Evolutionary conservation across 768 basidiomycete genomes (phyloP), one percentile per base, ranked within the genome.

Genomic region (Chalciporus sphaerocephalus): DNA sequence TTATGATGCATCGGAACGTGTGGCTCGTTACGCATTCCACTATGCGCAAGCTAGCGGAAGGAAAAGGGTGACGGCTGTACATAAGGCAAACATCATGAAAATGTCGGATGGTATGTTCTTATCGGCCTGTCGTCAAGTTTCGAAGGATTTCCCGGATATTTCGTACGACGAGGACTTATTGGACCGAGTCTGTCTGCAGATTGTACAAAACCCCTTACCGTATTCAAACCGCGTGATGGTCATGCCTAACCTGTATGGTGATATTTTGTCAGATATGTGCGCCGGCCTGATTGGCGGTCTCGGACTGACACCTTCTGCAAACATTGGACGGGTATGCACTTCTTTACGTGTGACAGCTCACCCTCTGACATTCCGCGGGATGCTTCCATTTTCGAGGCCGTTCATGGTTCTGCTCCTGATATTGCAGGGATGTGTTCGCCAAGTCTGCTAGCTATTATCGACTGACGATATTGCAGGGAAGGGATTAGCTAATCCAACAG

Each of bases 1-100:
- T 27, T 94, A 93, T 85, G 88, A 97, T 40, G 96, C 96, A 11
- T 98, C 96, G 5, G 93, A 97, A 68, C 92, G 96, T 42, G 96
- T 99, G 47, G 96, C 96, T 36, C 85, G 93, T 37, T 99, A 98
- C 64, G 96, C 96, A 6, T 99, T 99, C 80, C 80, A 96, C 70
- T 96, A 97, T 59, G 96, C 96, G n/a, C 81, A 86, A 56, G 75
- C 84, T 44, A 83, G 80, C 59, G 90, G 89, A 51, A 74, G 96
- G 52, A 86, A 85, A 66, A 83, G 89, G 56, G 96, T 99, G 51
- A 98, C 95, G 20, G 96, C 96, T 33, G 96, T 99, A 21, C 96
- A 99, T 77, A 99, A 99, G 73, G 96, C 96, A 18, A 96, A 95
- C 65, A 97, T 99, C 75, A 98, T 98, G 95, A 97, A 97, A 85